These are phyloP conservation scores for Leishmania mexicana DNA, from an alignment of 208 protist species.

Conservation along the genomic window DNA sequence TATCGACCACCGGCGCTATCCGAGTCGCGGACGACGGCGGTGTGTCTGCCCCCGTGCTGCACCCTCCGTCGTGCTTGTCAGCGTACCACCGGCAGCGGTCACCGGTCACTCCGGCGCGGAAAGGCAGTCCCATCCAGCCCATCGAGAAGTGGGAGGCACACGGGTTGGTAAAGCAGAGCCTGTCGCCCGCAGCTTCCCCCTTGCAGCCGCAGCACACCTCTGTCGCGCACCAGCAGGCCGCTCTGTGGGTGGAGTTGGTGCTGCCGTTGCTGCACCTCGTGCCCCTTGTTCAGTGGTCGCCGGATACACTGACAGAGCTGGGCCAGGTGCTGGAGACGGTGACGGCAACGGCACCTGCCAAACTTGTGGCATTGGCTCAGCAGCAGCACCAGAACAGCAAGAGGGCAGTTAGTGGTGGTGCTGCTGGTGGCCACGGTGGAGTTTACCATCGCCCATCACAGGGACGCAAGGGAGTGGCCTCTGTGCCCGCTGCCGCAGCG, in stretches of 20 bases:
- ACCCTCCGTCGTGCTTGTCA: not conserved
- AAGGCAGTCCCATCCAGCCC: not conserved
- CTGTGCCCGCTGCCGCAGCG: not conserved
- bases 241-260: slow-evolving; percentile 23
- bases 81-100: not conserved
- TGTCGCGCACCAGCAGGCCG: slow-evolving; percentile 15
- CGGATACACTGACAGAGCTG: slow-evolving; percentile 28
- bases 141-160: slow-evolving; percentile 4
- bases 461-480: not conserved
- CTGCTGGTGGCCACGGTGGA: not conserved
- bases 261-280: slow-evolving; percentile 49
- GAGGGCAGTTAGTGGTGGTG: not conserved
- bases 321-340: slow-evolving; percentile 29
- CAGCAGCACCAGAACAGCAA: slow-evolving; percentile 18
- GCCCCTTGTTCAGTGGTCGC: slow-evolving; percentile 37
- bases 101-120: not conserved
- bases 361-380: slow-evolving; percentile 17
- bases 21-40: slow-evolving; percentile 7
- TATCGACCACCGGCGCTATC: slow-evolving; percentile 22
- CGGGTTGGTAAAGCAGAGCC: slow-evolving; percentile 5
- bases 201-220: not conserved
- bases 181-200: not conserved
- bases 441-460: not conserved
- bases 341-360: slow-evolving; percentile 11
- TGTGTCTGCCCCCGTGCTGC: not conserved